These are phyloP conservation scores for Entamoeba histolytica DNA, from an alignment of 208 protist species.

Conservation along the genomic window DNA sequence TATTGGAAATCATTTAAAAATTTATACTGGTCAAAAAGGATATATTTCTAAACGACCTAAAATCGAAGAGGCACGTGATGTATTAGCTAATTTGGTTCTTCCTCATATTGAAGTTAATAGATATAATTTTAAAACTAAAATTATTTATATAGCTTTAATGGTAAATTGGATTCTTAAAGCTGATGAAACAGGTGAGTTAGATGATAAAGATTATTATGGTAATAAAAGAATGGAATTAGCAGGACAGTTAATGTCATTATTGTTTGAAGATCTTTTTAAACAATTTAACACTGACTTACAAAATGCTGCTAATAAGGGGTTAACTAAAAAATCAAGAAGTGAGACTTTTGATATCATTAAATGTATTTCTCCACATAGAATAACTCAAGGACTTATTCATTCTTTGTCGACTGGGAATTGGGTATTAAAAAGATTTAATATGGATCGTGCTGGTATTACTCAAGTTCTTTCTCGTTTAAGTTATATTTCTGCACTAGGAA, in stretches of 20 bases:
- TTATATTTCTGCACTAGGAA: constrained; percentile 83
- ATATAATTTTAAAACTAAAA: constrained; percentile 76
- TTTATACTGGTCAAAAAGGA: neutral
- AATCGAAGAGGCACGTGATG: constrained; percentile 47
- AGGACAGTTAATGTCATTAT: constrained; percentile 77
- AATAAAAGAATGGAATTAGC: constrained; percentile 94
- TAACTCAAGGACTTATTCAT: constrained; percentile 75
- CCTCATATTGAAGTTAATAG: constrained; percentile 66
- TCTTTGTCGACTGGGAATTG: constrained; percentile 53
- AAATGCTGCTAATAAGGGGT: constrained; percentile 34
- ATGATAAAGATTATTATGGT: constrained; percentile 97
- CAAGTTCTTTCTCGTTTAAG: constrained; percentile 80
- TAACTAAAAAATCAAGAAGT: constrained; percentile 63
- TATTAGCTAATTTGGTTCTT: constrained; percentile 47
- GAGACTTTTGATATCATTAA: constrained; percentile 70
- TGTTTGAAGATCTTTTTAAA: constrained; percentile 97
- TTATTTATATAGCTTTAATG: constrained; percentile 82
- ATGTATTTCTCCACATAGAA: constrained; percentile 63
- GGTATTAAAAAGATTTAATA: constrained; percentile 80
- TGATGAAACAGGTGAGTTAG: constrained; percentile 55
- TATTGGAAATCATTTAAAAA: constrained; percentile 31
- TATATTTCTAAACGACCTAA: no score
- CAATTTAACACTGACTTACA: constrained; percentile 61
- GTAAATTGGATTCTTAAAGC: constrained; percentile 78
- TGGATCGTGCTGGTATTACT: constrained; percentile 67